Evolutionary conservation across 2,329 filamentous ascomycete species (phyloP), one percentile per base, ranked within the genome.

Genomic region (Calonectria montana): DNA sequence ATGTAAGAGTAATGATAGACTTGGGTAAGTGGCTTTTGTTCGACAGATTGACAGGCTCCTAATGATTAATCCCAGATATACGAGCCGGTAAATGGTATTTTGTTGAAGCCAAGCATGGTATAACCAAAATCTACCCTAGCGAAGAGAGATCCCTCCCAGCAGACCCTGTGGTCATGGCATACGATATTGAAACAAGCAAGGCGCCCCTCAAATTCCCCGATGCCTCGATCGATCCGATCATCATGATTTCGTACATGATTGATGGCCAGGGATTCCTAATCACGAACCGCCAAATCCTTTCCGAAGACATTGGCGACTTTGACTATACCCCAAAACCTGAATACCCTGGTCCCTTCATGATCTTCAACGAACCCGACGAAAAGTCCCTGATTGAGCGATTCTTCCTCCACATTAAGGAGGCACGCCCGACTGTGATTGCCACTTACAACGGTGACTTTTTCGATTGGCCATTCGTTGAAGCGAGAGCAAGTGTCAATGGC

Each of bases 361-460:
- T 98, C 77, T 99, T 98, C 88, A 99, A 99, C 82, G 97, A 99
- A 82, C 94, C 95, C 1, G 93, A 98, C 80, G 97, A 99, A 84
- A 97, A 97, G 83, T 90, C 89, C 1, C 82, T 97, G 2, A 87
- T 99, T 25, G 96, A 98, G 81, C 89, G 97, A 18, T 99, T 99
- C 85, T 98, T 99, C 80, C 88, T 94, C 47, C 97, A 98, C 82
- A 94, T 99, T 83, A 98, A 99, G 80, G 95, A 98, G 82, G 95
- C 95, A 1, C 91, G 94, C 71, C 97, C 97, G 0, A 98, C 96
- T 0, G 96, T 99, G 69, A 99, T 99, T 82, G 96, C 97, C 41
- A 99, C 97, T n/a, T 99, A 99, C 89, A 99, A 99, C 94, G 97
- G 97, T 86, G 97, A 99, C 87, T 99, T 99, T 83, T 99, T 99